Percentiles rank a stretch among this genome's conserved stretches.
Evolutionary conservation across 768 basidiomycete genomes (phyloP).

Genomic region (Brasilioporus rufonigricans): DNA sequence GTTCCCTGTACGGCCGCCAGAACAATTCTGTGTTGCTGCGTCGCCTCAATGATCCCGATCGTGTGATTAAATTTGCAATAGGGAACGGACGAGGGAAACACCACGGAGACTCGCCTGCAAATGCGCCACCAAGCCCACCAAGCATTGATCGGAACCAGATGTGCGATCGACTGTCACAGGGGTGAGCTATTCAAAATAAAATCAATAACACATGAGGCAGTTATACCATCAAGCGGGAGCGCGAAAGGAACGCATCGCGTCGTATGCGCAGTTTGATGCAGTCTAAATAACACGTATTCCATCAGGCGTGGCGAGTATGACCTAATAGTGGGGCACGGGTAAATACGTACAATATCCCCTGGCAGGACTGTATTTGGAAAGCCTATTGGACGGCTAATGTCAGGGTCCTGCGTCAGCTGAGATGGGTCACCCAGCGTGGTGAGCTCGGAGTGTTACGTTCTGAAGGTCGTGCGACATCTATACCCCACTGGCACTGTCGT

Average conservation of each 20-base stretch:
- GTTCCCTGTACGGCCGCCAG: constrained; percentile 10
- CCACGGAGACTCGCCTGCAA: constrained; percentile 23
- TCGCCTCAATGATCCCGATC: constrained; percentile 19
- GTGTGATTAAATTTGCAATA: constrained; percentile 22
- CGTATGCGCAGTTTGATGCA: constrained; percentile 10
- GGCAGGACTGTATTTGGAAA: constrained; percentile 21
- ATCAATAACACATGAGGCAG: constrained; percentile 19
- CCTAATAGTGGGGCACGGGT: constrained; percentile 20
- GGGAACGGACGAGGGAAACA: constrained; percentile 19
- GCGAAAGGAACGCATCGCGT: constrained; percentile 5
- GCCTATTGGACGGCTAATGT: constrained; percentile 1
- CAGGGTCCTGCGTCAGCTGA: constrained; percentile 9
- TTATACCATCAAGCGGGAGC: constrained; percentile 15
- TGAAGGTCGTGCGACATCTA: neutral
- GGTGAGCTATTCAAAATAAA: constrained; percentile 10
- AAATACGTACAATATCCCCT: constrained; percentile 27
- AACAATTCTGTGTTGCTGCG: constrained; percentile 14
- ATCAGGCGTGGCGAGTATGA: constrained; percentile 8
- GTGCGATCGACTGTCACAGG: constrained; percentile 19
- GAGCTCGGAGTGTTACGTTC: neutral
- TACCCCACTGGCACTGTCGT: neutral
- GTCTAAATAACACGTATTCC: constrained; percentile 15
- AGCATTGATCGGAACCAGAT: constrained; percentile 27
- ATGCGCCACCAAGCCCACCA: constrained; percentile 21
- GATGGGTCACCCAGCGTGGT: constrained; percentile 2